Percentiles rank a stretch among this genome's conserved stretches.
phyloP scores from a whole-genome alignment of 495 filamentous ascomycete species.

The Xylaria palmicola region DNA sequence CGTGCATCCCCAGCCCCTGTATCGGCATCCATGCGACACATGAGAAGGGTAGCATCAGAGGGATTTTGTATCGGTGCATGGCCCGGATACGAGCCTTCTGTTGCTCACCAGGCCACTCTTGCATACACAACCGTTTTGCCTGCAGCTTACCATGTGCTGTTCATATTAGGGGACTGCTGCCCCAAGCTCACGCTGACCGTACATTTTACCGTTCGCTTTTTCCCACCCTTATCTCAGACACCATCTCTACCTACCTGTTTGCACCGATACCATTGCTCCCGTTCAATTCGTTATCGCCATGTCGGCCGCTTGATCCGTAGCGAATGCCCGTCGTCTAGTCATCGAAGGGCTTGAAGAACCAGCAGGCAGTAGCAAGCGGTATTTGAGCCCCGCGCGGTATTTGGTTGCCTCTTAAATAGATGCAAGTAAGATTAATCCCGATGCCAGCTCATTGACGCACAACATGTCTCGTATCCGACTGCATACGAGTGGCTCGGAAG shows the following conservation, averaged over 20 bases:
- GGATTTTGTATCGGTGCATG: neutral
- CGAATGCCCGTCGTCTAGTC: no score
- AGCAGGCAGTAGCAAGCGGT: neutral
- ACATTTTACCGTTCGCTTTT: neutral
- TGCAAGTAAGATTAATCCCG: conserved; percentile 4
- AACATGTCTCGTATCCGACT: neutral
- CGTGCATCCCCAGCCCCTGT: neutral
- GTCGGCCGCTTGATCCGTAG: neutral
- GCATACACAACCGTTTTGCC: neutral
- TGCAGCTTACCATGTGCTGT: conserved; percentile 3
- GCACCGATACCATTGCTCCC: neutral
- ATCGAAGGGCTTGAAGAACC: no score
- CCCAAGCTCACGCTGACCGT: conserved; percentile 1
- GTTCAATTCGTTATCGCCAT: neutral
- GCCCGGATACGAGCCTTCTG: conserved; percentile 5
- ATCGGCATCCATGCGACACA: neutral
- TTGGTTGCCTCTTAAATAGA: neutral
- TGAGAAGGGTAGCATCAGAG: neutral
- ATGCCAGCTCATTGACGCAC: neutral
- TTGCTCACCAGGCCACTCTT: conserved; percentile 3
- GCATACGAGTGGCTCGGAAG: neutral
- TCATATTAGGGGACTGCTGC: neutral
- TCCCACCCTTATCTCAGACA: neutral
- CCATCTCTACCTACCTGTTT: neutral
- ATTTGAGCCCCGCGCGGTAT: neutral